Evolutionary conservation across 148 eudicot species (phyloP).

Genomic region (Amaranthus cruentus): DNA sequence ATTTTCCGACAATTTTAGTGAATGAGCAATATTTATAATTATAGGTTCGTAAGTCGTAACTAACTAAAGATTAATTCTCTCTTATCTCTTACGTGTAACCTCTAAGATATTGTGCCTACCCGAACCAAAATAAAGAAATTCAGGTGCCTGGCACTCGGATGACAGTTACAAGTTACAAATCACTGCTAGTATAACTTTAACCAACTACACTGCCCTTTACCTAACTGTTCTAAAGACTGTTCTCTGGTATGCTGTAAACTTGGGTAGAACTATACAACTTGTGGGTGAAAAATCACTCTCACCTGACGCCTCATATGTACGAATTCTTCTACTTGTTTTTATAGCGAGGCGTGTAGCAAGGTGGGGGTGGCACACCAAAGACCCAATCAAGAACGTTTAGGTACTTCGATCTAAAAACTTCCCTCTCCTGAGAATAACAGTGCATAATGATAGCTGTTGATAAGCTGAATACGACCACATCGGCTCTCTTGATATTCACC

Average conservation of each 20-base stretch:
- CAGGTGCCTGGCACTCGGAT: background rate
- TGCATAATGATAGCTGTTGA: constrained; percentile 98
- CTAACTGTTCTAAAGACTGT: constrained; percentile 32
- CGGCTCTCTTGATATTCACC: constrained; percentile 72
- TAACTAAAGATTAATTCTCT: too few species aligned
- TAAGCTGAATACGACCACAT: constrained; percentile 79
- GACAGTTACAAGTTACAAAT: background rate
- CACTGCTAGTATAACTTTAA: background rate
- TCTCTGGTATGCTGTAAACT: constrained; percentile 31
- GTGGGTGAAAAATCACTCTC: background rate
- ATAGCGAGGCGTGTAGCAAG: constrained; percentile 62
- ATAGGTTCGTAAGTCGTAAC: too few species aligned
- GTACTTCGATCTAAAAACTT: constrained; percentile 91
- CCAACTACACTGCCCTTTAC: background rate
- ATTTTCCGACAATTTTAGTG: too few species aligned
- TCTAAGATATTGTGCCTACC: too few species aligned
- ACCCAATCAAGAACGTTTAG: constrained; percentile 99
- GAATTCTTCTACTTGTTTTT: constrained; percentile 15
- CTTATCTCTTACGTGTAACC: too few species aligned
- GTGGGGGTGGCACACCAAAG: constrained; percentile 85
- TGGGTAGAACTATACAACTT: background rate
- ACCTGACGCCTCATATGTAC: background rate
- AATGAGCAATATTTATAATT: too few species aligned
- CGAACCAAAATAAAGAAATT: too few species aligned
- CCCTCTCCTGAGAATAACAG: constrained; percentile 91